phyloP scores from a whole-genome alignment of 2,329 filamentous ascomycete species.

The Arthroderma uncinatum region DNA sequence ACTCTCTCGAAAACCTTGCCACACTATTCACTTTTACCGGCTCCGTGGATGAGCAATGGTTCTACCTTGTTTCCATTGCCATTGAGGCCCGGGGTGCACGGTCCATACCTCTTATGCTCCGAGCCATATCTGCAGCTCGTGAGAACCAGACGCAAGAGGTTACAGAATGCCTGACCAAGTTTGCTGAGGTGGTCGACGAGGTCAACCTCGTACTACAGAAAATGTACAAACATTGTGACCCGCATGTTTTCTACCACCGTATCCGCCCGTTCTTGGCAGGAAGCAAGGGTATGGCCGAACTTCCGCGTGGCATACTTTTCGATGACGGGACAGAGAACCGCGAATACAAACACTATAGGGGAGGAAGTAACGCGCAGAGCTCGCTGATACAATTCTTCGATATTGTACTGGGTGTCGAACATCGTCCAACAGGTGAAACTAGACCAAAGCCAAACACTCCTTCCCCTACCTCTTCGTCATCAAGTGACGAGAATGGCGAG shows the following conservation, averaged over 20 bases:
- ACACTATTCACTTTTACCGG: conserved; percentile 87
- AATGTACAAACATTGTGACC: conserved; percentile 94
- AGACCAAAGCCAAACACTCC: conserved; percentile 3
- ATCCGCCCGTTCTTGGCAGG: conserved; percentile 94
- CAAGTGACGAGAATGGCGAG: conserved; percentile 38
- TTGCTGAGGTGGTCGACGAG: conserved; percentile 82
- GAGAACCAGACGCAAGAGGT: conserved; percentile 59
- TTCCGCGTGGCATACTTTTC: conserved; percentile 79
- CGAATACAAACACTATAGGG: conserved; percentile 72
- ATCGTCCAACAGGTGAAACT: conserved; percentile 73
- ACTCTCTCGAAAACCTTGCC: conserved; percentile 75
- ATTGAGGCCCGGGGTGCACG: conserved; percentile 87
- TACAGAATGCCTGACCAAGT: conserved; percentile 61
- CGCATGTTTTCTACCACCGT: conserved; percentile 86
- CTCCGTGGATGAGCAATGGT: conserved; percentile 94
- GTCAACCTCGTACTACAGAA: conserved; percentile 65
- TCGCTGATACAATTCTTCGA: conserved; percentile 97
- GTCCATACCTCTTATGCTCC: conserved; percentile 77
- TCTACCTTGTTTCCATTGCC: conserved; percentile 88
- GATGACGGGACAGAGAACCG: conserved; percentile 62
- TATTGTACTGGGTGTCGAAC: conserved; percentile 76
- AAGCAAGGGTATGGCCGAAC: conserved; percentile 92
- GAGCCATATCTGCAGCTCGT: conserved; percentile 71
- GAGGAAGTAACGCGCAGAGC: conserved; percentile 93
- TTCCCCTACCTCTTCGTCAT: conserved; percentile 29